A percentile compares a stretch with the other conserved stretches of the same genome.
These are phyloP conservation scores for Mortierella sp. DNA, from an alignment of 371 early-diverging fungal genomes.

Conservation along the genomic window DNA sequence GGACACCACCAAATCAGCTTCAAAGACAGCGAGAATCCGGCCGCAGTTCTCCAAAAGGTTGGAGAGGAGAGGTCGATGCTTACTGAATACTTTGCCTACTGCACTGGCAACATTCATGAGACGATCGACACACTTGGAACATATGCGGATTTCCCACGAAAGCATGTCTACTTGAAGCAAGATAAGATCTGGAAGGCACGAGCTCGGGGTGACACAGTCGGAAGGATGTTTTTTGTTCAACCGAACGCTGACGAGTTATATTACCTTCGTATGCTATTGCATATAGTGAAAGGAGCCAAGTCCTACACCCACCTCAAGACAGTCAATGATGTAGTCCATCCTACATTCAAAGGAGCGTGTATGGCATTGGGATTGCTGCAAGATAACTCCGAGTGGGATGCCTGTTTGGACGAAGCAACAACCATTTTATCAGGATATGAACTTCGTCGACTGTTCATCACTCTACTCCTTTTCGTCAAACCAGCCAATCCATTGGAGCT, in stretches of 20 bases:
- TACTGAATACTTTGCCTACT: no score
- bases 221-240: slow-evolving; percentile 30
- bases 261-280: slow-evolving; percentile 24
- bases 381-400: slow-evolving; percentile 23
- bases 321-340: slow-evolving; percentile 3
- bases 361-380: slow-evolving; percentile 13
- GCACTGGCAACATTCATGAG: no score
- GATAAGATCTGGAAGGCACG: no score
- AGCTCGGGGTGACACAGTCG: slow-evolving; percentile 4
- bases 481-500: slow-evolving; percentile 13
- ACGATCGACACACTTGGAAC: no score
- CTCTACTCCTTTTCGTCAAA: slow-evolving; percentile 1
- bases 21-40: slow-evolving; percentile 4
- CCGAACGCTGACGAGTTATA: slow-evolving; percentile 34
- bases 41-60: no score
- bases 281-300: slow-evolving; percentile 15
- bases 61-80: no score
- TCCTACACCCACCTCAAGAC: slow-evolving; percentile 23
- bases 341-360: slow-evolving; percentile 20
- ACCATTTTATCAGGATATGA: neutral
- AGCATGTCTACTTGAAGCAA: no score
- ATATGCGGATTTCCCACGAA: no score
- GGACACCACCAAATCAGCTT: slow-evolving; percentile 24
- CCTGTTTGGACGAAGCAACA: slow-evolving; percentile 28
- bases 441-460: slow-evolving; percentile 32